These are phyloP conservation scores for Neofusicoccum sp. DNA, from an alignment of 2,329 filamentous ascomycete genomes.

Conservation along the genomic window DNA sequence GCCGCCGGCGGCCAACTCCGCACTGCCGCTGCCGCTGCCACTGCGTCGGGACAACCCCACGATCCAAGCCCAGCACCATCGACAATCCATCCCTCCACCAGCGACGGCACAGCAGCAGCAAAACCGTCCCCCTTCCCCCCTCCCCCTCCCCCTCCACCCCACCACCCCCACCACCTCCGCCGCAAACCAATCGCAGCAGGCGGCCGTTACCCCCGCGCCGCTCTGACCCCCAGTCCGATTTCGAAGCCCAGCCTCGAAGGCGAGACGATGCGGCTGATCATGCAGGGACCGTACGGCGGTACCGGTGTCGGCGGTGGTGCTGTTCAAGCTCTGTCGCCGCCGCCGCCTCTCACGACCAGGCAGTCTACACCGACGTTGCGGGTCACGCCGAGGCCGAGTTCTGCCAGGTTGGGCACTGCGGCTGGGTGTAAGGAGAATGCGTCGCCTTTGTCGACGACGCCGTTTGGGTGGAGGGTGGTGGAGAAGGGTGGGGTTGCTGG, in stretches of 20 bases:
- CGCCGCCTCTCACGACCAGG: slow-evolving; percentile 22
- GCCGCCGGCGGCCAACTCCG: neutral
- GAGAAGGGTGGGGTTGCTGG: slow-evolving; percentile 11
- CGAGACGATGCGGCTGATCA: slow-evolving; percentile 22
- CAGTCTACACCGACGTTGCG: slow-evolving; percentile 19
- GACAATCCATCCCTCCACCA: too few species aligned
- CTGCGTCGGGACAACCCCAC: too few species aligned
- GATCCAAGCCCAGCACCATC: too few species aligned
- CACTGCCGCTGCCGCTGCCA: slow-evolving; percentile 16
- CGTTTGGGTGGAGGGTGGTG: slow-evolving; percentile 22
- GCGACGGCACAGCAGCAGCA: neutral
- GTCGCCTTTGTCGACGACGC: slow-evolving; percentile 27
- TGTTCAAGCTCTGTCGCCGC: neutral
- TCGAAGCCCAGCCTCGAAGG: slow-evolving; percentile 11
- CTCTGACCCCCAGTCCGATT: neutral
- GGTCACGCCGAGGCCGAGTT: neutral
- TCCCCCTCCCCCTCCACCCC: slow-evolving; percentile 22
- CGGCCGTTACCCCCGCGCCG: neutral
- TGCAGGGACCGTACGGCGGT: slow-evolving; percentile 19
- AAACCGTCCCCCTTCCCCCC: neutral
- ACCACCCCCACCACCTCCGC: slow-evolving; percentile 22
- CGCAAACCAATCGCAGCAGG: slow-evolving; percentile 21
- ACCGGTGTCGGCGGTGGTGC: neutral
- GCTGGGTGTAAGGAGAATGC: slow-evolving; percentile 1
- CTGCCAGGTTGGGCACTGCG: neutral